These are phyloP conservation scores for Seminavis robusta DNA, from an alignment of 108 stramenopile species.

Conservation along the genomic window DNA sequence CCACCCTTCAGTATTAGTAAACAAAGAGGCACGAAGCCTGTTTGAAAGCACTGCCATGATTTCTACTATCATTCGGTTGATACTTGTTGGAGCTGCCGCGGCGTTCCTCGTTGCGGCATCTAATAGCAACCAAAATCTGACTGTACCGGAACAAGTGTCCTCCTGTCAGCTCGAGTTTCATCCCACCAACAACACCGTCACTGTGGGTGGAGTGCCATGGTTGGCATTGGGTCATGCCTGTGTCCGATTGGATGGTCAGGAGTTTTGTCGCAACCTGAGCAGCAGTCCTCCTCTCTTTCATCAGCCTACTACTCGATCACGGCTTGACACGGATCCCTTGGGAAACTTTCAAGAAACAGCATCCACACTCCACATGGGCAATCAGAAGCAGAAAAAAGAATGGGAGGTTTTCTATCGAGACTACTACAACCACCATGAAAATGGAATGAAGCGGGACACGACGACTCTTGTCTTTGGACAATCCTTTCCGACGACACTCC, in stretches of 20 bases:
- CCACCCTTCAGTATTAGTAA: too few species aligned
- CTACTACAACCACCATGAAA: constrained; percentile 2
- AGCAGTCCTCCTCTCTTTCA: too few species aligned
- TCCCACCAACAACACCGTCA: too few species aligned
- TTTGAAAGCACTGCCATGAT: too few species aligned
- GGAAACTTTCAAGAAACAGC: neutral
- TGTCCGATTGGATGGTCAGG: constrained; percentile 5
- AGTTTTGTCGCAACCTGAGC: constrained; percentile 2
- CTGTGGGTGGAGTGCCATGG: neutral
- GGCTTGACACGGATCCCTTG: neutral
- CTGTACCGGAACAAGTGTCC: too few species aligned
- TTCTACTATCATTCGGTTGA: too few species aligned
- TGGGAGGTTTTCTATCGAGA: constrained; percentile 7
- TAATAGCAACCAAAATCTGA: too few species aligned
- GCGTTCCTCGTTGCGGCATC: too few species aligned
- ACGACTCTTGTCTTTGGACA: constrained; percentile 9
- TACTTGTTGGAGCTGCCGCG: too few species aligned
- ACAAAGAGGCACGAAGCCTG: too few species aligned
- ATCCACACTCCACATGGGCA: neutral
- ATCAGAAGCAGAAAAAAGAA: neutral
- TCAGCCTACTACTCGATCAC: neutral
- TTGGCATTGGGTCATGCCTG: constrained; percentile 2
- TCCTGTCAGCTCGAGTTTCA: too few species aligned
- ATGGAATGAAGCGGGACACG: too few species aligned
- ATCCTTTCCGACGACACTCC: neutral